A percentile compares a stretch with the other conserved stretches of the same genome.
These are phyloP conservation scores for Iberis amara DNA, from an alignment of 441 rosid species.

Conservation along the genomic window DNA sequence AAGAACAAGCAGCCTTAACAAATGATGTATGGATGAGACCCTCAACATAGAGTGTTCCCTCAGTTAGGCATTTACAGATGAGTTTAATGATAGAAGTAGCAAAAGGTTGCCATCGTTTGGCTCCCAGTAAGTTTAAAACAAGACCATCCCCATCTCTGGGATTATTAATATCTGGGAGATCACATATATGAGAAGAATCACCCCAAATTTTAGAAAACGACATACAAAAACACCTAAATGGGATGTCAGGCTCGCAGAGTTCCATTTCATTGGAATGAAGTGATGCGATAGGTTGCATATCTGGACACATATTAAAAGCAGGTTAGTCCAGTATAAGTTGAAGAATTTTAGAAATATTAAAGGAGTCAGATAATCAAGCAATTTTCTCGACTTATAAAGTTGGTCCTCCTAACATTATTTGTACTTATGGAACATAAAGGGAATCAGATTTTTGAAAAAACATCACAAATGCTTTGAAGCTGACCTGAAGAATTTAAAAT, in stretches of 20 bases:
- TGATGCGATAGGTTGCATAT: slow-evolving; percentile 51
- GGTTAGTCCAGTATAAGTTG: slow-evolving; percentile 21
- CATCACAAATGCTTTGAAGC: slow-evolving; percentile 14
- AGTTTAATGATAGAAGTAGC: slow-evolving; percentile 76
- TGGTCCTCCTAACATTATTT: slow-evolving; percentile 11
- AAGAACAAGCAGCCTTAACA: slow-evolving; percentile 67
- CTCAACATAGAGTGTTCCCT: slow-evolving; percentile 87
- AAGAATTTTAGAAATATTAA: slow-evolving; percentile 10
- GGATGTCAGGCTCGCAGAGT: slow-evolving; percentile 36
- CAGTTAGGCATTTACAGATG: slow-evolving; percentile 80
- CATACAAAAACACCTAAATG: slow-evolving; percentile 55
- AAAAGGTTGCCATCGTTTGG: slow-evolving; percentile 73
- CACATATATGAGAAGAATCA: slow-evolving; percentile 57
- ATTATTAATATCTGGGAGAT: slow-evolving; percentile 61
- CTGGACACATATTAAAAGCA: slow-evolving; percentile 44
- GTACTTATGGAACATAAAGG: slow-evolving; percentile 4
- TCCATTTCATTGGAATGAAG: slow-evolving; percentile 34
- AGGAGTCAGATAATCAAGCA: slow-evolving; percentile 5
- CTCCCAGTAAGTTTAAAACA: slow-evolving; percentile 53
- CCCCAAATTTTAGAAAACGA: slow-evolving; percentile 52
- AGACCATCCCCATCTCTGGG: slow-evolving; percentile 66
- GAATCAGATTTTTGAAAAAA: slow-evolving; percentile 4
- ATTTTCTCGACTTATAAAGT: slow-evolving; percentile 8
- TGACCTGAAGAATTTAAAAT: background rate
- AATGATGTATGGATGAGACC: slow-evolving; percentile 67